Evolutionary conservation across 2,329 filamentous ascomycete genomes (phyloP).

Genomic region (Didymella segeticola): DNA sequence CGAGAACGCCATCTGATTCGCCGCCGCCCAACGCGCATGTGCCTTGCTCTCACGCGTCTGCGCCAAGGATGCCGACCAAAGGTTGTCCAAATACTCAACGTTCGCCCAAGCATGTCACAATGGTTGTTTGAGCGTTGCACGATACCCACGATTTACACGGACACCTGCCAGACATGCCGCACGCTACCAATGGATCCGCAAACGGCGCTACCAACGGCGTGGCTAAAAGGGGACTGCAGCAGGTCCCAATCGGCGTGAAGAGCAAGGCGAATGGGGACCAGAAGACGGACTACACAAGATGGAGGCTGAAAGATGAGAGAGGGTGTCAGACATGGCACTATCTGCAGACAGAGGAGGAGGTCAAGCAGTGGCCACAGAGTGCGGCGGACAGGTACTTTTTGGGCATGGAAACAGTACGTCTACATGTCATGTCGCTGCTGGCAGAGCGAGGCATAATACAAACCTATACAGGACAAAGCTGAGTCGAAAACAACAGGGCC

Average conservation of each 20-base stretch:
- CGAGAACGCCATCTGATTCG: conserved; percentile 12
- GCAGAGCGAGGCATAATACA: not conserved
- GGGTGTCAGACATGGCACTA: conserved; percentile 96
- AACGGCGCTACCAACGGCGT: conserved; percentile 31
- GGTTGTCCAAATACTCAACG: conserved; percentile 4
- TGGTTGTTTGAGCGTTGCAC: conserved; percentile 1
- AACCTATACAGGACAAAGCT: not conserved
- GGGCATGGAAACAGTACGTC: conserved; percentile 74
- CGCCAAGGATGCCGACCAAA: conserved; percentile 30
- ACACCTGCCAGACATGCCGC: conserved; percentile 22
- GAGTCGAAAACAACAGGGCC: conserved; percentile 60
- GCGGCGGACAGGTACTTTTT: conserved; percentile 89
- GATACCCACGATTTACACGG: conserved; percentile 2
- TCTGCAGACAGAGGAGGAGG: conserved; percentile 72
- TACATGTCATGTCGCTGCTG: not conserved
- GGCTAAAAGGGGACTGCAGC: conserved; percentile 21
- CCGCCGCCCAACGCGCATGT: not conserved
- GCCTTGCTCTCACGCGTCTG: conserved; percentile 15
- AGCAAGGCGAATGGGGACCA: conserved; percentile 22
- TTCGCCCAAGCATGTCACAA: conserved; percentile 7
- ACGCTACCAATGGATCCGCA: conserved; percentile 30
- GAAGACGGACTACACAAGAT: conserved; percentile 80
- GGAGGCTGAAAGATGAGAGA: conserved; percentile 82
- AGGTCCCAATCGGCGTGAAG: conserved; percentile 22
- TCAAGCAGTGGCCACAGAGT: conserved; percentile 82